Percentiles rank a stretch among this genome's conserved stretches.
Evolutionary conservation across 805 yeast species (phyloP).

Genomic region (Blastobotrys terrestris): DNA sequence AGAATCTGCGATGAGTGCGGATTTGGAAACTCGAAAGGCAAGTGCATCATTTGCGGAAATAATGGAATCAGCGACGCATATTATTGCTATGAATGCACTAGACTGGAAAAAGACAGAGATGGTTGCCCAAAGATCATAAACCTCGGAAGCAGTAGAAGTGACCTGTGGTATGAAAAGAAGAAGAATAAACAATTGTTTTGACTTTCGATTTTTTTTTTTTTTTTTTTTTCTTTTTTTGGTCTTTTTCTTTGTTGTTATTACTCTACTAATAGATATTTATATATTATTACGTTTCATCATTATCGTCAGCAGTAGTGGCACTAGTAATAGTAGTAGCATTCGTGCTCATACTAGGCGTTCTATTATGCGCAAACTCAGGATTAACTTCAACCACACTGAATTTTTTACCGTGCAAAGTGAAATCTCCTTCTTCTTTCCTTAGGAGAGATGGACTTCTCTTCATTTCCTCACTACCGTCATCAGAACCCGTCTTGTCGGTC

Average conservation of each 20-base stretch:
- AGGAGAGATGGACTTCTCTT: constrained; percentile 21
- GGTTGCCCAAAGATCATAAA: constrained; percentile 87
- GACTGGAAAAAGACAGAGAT: constrained; percentile 72
- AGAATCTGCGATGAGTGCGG: constrained; percentile 83
- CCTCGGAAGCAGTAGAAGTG: constrained; percentile 70
- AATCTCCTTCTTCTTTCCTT: constrained; percentile 22
- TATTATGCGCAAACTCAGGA: constrained; percentile 25
- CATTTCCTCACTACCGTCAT: constrained; percentile 6
- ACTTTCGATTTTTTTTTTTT: neutral
- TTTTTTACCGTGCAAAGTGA: constrained; percentile 27
- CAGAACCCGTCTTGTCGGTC: neutral
- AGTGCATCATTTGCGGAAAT: constrained; percentile 75
- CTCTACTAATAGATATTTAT: too few species aligned
- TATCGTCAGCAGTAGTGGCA: neutral
- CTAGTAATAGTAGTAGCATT: neutral
- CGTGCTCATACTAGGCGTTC: constrained; percentile 9
- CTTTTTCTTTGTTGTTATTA: neutral
- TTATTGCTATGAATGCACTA: constrained; percentile 82
- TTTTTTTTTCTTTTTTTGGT: too few species aligned
- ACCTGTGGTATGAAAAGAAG: constrained; percentile 50
- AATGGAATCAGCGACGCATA: constrained; percentile 63
- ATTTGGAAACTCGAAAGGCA: constrained; percentile 49
- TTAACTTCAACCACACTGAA: constrained; percentile 29
- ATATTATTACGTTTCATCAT: neutral
- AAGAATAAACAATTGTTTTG: constrained; percentile 5